phyloP scores from a whole-genome alignment of 179 eudicot genomes.

The Vitellaria paradoxa region DNA sequence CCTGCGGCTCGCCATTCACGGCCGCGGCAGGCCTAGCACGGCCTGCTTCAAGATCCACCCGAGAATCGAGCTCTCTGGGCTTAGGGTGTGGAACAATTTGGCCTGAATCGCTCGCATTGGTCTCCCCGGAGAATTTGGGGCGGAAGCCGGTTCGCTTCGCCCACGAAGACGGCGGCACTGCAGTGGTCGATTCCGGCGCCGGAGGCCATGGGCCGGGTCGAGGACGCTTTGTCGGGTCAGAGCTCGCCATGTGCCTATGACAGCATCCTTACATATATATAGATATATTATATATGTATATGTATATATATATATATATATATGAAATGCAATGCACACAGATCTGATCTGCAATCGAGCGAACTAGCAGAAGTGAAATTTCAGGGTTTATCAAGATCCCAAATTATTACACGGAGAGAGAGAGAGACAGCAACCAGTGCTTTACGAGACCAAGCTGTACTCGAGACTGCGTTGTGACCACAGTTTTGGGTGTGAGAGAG shows the following conservation, averaged over 20 bases:
- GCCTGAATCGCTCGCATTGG: constrained; percentile 55
- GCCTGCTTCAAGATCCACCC: constrained; percentile 63
- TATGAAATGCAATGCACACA: neutral
- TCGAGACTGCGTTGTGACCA: no score
- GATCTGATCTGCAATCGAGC: no score
- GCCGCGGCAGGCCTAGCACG: constrained; percentile 36
- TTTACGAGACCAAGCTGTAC: no score
- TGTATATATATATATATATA: constrained; percentile 5
- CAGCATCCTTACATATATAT: constrained; percentile 6
- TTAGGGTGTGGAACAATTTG: constrained; percentile 27
- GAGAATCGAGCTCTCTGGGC: constrained; percentile 30
- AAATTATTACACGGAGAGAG: no score
- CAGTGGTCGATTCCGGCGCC: constrained; percentile 46
- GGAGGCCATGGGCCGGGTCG: constrained; percentile 82
- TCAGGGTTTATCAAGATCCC: no score
- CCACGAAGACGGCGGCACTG: constrained; percentile 88
- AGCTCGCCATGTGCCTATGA: constrained; percentile 48
- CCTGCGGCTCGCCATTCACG: constrained; percentile 20
- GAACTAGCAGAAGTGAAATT: no score
- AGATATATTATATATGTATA: neutral
- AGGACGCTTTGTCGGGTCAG: constrained; percentile 66
- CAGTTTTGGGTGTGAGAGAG: no score
- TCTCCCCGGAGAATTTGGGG: constrained; percentile 91
- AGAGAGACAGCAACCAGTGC: no score
- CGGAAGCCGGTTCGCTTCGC: constrained; percentile 82